Percentiles rank a stretch among this genome's conserved stretches.
Evolutionary conservation across 1,139 yeast genomes (phyloP).

Genomic region (Scheffersomyces insectosa): DNA sequence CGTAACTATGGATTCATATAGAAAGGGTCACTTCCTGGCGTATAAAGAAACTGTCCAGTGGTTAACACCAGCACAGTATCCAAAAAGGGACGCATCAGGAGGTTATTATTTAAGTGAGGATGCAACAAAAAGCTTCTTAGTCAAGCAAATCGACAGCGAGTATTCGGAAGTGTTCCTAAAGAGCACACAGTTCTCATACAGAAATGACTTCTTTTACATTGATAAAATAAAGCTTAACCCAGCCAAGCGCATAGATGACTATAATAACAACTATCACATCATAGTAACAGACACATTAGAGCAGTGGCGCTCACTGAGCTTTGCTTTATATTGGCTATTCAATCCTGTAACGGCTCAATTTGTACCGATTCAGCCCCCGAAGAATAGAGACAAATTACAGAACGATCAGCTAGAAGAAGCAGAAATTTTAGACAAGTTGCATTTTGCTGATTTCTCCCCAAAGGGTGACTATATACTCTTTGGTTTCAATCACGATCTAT

Average conservation of each 20-base stretch:
- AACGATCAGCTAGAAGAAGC: conserved; percentile 7
- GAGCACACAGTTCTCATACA: conserved; percentile 28
- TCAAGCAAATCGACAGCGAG: conserved; percentile 24
- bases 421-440: conserved; percentile 26
- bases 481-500: conserved; percentile 66
- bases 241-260: conserved; percentile 26
- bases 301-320: conserved; percentile 76
- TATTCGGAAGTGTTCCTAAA: conserved; percentile 21
- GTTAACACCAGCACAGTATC: conserved; percentile 35
- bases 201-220: conserved; percentile 34
- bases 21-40: conserved; percentile 26
- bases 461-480: conserved; percentile 64
- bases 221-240: conserved; percentile 37
- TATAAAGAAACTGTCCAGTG: conserved; percentile 24
- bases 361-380: conserved; percentile 39
- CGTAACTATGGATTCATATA: conserved; percentile 28
- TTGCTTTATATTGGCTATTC: conserved; percentile 64
- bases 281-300: conserved; percentile 29
- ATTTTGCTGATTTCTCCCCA: conserved; percentile 78
- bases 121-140: conserved; percentile 13
- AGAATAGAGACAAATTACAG: conserved; percentile 12
- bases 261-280: conserved; percentile 28
- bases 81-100: conserved; percentile 18
- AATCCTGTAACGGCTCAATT: conserved; percentile 24
- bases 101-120: conserved; percentile 34